phyloP scores from a whole-genome alignment of 139 green algal species.

The Choricystis sp. region DNA sequence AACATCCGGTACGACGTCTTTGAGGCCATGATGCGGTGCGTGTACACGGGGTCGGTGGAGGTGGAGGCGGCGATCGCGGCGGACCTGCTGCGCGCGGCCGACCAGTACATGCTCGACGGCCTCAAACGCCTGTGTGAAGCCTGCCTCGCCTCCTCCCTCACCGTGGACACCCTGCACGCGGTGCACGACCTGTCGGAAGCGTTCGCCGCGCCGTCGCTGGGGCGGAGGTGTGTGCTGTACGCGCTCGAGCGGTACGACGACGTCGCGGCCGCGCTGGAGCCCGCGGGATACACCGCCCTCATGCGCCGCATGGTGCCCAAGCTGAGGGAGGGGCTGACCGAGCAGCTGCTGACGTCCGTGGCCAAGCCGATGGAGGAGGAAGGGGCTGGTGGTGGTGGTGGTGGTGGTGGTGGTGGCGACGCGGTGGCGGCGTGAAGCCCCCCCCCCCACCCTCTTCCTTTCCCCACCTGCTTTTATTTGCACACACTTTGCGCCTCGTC shows the following conservation, averaged over 20 bases:
- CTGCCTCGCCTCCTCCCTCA: conserved; percentile 51
- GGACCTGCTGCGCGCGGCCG: conserved; percentile 52
- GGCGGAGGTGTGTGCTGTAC: conserved; percentile 68
- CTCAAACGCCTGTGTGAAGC: conserved; percentile 87
- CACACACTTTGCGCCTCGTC: no score
- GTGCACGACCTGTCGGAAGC: conserved; percentile 69
- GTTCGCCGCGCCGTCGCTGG: conserved; percentile 64
- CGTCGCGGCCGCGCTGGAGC: conserved; percentile 13
- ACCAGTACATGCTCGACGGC: conserved; percentile 92
- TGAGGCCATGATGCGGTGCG: conserved; percentile 77
- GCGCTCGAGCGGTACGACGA: conserved; percentile 62
- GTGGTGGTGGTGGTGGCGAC: no score
- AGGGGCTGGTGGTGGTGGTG: no score
- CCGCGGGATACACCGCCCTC: conserved; percentile 10
- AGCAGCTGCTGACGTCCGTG: conserved; percentile 28
- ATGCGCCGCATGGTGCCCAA: conserved; percentile 37
- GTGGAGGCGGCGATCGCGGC: conserved; percentile 45
- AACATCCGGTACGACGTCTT: conserved; percentile 80
- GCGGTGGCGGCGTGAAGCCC: no score
- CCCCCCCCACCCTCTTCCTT: no score
- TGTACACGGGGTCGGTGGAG: conserved; percentile 74
- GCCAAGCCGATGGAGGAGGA: not conserved
- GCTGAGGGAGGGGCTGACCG: conserved; percentile 21
- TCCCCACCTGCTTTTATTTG: no score
- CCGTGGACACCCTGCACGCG: conserved; percentile 53